Evolutionary conservation across 495 filamentous ascomycete genomes (phyloP), one percentile per base, ranked within the genome.

Genomic region (Penicillium ochrochloron): DNA sequence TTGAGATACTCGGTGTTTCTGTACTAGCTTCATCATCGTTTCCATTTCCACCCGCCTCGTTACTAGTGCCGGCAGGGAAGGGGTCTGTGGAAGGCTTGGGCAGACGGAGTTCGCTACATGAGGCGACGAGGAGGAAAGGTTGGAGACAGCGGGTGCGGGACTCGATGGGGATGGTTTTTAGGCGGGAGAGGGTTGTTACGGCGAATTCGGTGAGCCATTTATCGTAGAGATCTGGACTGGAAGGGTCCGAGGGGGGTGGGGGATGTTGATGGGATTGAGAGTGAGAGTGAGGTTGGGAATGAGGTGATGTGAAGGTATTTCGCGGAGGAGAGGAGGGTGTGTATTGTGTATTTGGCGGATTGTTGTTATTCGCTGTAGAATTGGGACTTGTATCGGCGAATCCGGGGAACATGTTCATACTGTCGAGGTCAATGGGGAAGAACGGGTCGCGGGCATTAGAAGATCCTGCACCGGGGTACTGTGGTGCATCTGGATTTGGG

Each of bases 131-230:
- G 11, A 86, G 70, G 63, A 87, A 81, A 0, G 83, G 84, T 60
- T 86, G 83, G 3, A 86, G 70, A 59, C 82, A 87, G 44, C 82
- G 73, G 3, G 84, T 87, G 44, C 84, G 80, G 17, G 84, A 86
- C 63, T 82, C 81, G 1, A 80, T 65, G 1, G 84, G 84, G 34
- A 87, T 76, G 14, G 76, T 77, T 55, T 82, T 81, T 8, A 87
- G 75, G 10, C 80, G 78, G 29, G 76, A 78, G 53, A 86, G 75
- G 39, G 80, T 84, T 65, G 84, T 82, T 27, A 85, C 60, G 23
- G 84, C 82, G 60, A 86, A 81, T 44, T 82, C 79, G 52, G 80
- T 82, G 64, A 86, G 76, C 80, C 82, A 86, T 57, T 69, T 77
- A 53, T 80, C 74, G 64, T 76, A 70, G 29, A 77, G 64, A 14